Base-by-base conservation (phyloP, 148 eudicot species). In the Spergularia bocconei region DNA sequence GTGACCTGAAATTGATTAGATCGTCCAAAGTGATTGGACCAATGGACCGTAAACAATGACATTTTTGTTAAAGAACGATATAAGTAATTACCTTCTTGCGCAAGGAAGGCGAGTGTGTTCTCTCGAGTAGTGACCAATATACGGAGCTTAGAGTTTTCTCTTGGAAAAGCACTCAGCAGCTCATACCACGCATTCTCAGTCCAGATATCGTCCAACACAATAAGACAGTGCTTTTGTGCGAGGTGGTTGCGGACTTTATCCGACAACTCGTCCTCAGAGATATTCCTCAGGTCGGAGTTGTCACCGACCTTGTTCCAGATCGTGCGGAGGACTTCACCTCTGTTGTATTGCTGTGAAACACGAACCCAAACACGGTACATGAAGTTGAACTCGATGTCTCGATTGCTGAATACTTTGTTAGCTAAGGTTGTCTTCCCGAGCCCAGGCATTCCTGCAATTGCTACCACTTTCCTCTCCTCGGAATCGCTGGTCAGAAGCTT, bases 171-270 rank as follows among this genome's bases (percentile, higher is more conserved):
- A 13, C 17, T 20, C 54, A 51, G 66, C 11, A 84, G 58, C 50
- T 87, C 85, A 59, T 62, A 77, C 90, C 90, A 87, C 4, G 81
- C 80, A 11, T 65, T 69, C 23, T 58, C 50, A 2, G 55, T 70
- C 90, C 90, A 82, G 9, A 87, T 75, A 44, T 84, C 90, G 41
- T 87, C 90, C 70, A 87, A 54, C 12, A 81, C 70, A 66, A 66
- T 47, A 12, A 66, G 53, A 66, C 70, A 66, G 53, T 66, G 70
- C 53, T 66, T 66, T 66, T 66, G 53, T n/a, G 70, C 54, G 3
- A 66, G 70, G 13, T 66, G 70, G 44, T 66, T 23, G 3, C 70
- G 70, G 14, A 66, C 70, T 47, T 66, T 66, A 15, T 66, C 70
- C 14, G 52, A 66, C 70, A 66, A 19, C 70, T 66, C 70, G 29